These are phyloP conservation scores for Monilinia fructicola DNA, from an alignment of 2,329 filamentous ascomycete species.

Conservation along the genomic window DNA sequence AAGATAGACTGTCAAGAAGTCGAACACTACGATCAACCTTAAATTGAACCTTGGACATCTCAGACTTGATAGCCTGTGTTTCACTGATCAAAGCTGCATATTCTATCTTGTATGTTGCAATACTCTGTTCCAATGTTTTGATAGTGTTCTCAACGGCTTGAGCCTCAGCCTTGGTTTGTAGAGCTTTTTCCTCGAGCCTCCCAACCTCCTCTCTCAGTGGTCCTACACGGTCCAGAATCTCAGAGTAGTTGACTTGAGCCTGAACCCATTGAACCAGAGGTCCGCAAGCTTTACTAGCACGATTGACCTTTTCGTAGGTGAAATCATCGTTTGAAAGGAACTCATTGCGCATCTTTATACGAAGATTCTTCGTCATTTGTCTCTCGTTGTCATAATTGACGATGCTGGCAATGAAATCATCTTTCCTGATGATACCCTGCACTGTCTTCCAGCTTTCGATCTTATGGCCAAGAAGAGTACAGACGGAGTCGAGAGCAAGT, in stretches of 20 bases:
- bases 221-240: slow-evolving; percentile 90
- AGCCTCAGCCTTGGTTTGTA: slow-evolving; percentile 91
- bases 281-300: slow-evolving; percentile 93
- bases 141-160: slow-evolving; percentile 90
- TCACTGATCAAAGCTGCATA: slow-evolving; percentile 96
- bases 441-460: slow-evolving; percentile 89
- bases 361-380: slow-evolving; percentile 82
- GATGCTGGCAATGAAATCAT: slow-evolving; percentile 97
- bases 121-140: slow-evolving; percentile 79
- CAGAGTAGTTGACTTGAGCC: slow-evolving; percentile 97
- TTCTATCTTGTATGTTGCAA: slow-evolving; percentile 92
- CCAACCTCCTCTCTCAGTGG: slow-evolving; percentile 88
- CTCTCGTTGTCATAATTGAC: slow-evolving; percentile 94
- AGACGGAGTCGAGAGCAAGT: slow-evolving; percentile 92
- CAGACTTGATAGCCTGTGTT: slow-evolving; percentile 93
- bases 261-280: slow-evolving; percentile 96
- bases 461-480: slow-evolving; percentile 88
- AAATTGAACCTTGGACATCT: slow-evolving; percentile 95
- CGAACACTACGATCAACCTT: slow-evolving; percentile 97
- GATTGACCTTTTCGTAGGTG: slow-evolving; percentile 93
- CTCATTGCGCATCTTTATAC: slow-evolving; percentile 87
- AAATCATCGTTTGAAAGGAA: slow-evolving; percentile 93
- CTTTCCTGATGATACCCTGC: slow-evolving; percentile 80
- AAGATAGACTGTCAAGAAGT: slow-evolving; percentile 90
- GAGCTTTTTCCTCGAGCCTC: slow-evolving; percentile 80